Evolutionary conservation across 2,329 filamentous ascomycete genomes (phyloP), one percentile per base, ranked within the genome.

Genomic region (Ambrosiella xylebori): DNA sequence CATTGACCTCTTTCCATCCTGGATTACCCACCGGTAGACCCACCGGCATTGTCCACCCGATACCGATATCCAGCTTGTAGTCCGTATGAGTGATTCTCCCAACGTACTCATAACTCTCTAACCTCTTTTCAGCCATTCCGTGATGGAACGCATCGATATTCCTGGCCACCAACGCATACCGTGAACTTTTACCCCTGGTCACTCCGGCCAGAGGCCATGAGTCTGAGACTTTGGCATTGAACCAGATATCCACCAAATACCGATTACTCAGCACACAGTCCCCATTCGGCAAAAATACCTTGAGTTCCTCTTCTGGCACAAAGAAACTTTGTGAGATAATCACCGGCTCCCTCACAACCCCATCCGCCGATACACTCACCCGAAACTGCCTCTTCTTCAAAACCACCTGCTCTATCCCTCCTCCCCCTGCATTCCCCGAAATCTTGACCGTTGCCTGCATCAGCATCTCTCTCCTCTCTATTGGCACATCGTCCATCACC

Each of bases 181-280:
- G 44, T 49, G 45, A 41, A 45, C 39, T 47, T 56, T 54, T 52
- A 59, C 19, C 39, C 47, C 52, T 55, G 38, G 15, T 44, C 61
- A 37, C 64, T 27, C 74, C 71, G 12, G 74, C 64, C 0, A 78
- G 78, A 2, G 78, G 78, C 78, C 78, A 81, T 41, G 68, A 68
- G 9, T 69, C 67, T 57, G 73, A 71, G 50, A 72, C 72, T 5
- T 72, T 72, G 7, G 77, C 74, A 63, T 77, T 75, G 13, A 81
- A 66, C 63, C 81, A 77, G 44, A 80, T 67, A 17, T 70, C 67
- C 12, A 81, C 65, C 59, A 71, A 68, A 65, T 81, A 81, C 19
- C 68, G 67, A 54, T 77, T 71, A 37, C 73, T 74, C 44, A 79
- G 66, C 60, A 72, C 73, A 62, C 76, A 75, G 4, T 70, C 68